Percentiles rank a stretch among this genome's conserved stretches.
phyloP scores from a whole-genome alignment of 805 yeast genomes.

The Metschnikowia gelsemii region DNA sequence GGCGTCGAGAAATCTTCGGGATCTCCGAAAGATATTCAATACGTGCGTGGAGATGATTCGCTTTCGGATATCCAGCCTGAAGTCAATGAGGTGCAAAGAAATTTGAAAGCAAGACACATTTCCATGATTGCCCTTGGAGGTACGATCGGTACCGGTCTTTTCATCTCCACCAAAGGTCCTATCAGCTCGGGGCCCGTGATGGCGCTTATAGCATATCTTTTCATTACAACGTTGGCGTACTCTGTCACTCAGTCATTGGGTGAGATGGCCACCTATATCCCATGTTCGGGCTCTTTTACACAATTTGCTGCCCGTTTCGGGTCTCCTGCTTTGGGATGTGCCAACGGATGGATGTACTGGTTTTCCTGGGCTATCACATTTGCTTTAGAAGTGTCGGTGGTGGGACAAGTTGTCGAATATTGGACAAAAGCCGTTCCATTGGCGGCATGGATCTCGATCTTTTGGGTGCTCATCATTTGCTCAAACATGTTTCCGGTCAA shows the following conservation, averaged over 20 bases:
- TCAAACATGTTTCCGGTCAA: conserved; percentile 66
- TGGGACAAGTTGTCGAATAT: conserved; percentile 59
- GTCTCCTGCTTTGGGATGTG: conserved; percentile 70
- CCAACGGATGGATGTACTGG: conserved; percentile 74
- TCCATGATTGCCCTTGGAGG: conserved; percentile 80
- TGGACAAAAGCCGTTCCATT: conserved; percentile 72
- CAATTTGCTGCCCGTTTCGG: conserved; percentile 68
- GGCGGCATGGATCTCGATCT: conserved; percentile 71
- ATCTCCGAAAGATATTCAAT: conserved; percentile 20
- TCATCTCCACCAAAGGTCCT: conserved; percentile 62
- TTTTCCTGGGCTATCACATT: conserved; percentile 76
- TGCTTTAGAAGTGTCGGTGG: conserved; percentile 70
- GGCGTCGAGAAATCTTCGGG: conserved; percentile 19
- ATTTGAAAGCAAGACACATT: conserved; percentile 63
- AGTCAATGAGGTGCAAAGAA: conserved; percentile 50
- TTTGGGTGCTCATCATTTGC: conserved; percentile 53
- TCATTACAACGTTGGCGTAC: conserved; percentile 64
- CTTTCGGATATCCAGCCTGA: conserved; percentile 14
- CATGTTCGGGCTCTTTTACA: conserved; percentile 66
- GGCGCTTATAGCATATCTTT: conserved; percentile 59
- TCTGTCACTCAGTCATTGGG: conserved; percentile 71
- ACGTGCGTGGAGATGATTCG: conserved; percentile 21
- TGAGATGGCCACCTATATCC: conserved; percentile 79
- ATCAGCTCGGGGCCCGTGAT: conserved; percentile 69
- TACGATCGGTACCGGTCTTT: conserved; percentile 76